A percentile compares a stretch with the other conserved stretches of the same genome.
phyloP scores from a whole-genome alignment of 306 rosid species.

The Inga oerstediana region DNA sequence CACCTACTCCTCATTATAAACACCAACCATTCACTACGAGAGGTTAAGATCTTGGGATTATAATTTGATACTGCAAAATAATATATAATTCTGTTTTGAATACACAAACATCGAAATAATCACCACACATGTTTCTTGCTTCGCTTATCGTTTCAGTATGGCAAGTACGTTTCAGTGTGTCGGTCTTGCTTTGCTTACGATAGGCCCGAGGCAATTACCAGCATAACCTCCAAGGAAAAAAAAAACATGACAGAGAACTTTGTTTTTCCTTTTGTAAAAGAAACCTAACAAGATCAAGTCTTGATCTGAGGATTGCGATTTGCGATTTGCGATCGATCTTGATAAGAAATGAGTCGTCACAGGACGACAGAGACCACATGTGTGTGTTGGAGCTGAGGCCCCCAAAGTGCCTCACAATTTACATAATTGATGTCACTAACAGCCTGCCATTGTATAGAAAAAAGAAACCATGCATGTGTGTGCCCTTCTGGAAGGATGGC shows the following conservation, averaged over 20 bases:
- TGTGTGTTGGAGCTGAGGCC: not conserved
- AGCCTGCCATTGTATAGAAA: not conserved
- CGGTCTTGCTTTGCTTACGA: not conserved
- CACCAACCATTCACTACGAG: not conserved
- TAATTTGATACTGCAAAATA: not conserved
- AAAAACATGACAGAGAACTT: not conserved
- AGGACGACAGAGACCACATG: not conserved
- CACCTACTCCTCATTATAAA: not conserved
- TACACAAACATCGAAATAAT: not conserved
- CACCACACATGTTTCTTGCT: not conserved
- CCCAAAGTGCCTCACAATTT: not conserved
- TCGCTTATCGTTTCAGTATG: not conserved
- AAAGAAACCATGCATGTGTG: not conserved
- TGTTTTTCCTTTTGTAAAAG: not conserved
- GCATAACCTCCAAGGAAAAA: not conserved
- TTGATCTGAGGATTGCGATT: not conserved
- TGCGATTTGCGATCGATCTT: not conserved
- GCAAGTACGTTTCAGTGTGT: not conserved
- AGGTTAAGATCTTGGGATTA: not conserved
- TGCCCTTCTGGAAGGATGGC: not conserved
- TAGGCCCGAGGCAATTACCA: not conserved
- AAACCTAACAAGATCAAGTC: not conserved
- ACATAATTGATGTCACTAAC: not conserved
- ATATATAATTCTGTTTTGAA: not conserved
- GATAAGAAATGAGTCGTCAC: not conserved